Conservation (phyloP, 2,329 filamentous ascomycete species). For the Apiospora kogelbergensis region DNA sequence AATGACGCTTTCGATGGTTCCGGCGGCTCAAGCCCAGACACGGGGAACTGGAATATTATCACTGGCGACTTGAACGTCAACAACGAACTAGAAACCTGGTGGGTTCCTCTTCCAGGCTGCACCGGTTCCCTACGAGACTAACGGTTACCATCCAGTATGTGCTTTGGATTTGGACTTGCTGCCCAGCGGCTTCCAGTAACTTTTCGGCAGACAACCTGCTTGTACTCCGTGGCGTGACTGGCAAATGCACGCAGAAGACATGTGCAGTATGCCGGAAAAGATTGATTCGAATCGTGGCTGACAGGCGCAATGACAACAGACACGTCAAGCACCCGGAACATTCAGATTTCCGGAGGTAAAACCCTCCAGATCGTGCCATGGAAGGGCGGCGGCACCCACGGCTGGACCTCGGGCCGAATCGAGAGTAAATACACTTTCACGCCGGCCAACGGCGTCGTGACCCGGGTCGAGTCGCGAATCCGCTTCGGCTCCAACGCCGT, state of each 20-base stretch:
- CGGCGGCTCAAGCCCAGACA: slow-evolving; percentile 37
- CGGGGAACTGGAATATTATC: slow-evolving; percentile 45
- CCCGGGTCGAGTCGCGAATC: slow-evolving; percentile 44
- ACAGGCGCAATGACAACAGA: background rate
- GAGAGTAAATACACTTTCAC: slow-evolving; percentile 48
- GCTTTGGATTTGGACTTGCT: background rate
- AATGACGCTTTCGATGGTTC: slow-evolving; percentile 37
- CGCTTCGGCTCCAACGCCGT: slow-evolving; percentile 42
- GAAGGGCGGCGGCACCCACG: slow-evolving; percentile 30
- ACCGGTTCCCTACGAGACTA: slow-evolving; percentile 35
- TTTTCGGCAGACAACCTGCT: too few relatives aligned
- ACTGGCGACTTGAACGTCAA: slow-evolving; percentile 25
- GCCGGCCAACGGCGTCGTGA: slow-evolving; percentile 38
- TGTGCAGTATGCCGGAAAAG: too few relatives aligned
- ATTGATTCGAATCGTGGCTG: background rate
- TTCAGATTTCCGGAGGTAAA: slow-evolving; percentile 52
- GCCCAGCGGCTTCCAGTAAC: background rate
- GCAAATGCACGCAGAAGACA: too few relatives aligned
- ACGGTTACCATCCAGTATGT: background rate
- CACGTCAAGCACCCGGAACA: slow-evolving; percentile 37
- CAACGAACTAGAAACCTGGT: background rate
- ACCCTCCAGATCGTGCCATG: slow-evolving; percentile 49
- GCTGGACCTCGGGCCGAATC: slow-evolving; percentile 51
- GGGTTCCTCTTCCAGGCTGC: slow-evolving; percentile 28
- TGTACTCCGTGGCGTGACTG: too few relatives aligned